Evolutionary conservation across 2,329 filamentous ascomycete species (phyloP), one percentile per base, ranked within the genome.

Genomic region (Aspergillus fumigatiaffinis): DNA sequence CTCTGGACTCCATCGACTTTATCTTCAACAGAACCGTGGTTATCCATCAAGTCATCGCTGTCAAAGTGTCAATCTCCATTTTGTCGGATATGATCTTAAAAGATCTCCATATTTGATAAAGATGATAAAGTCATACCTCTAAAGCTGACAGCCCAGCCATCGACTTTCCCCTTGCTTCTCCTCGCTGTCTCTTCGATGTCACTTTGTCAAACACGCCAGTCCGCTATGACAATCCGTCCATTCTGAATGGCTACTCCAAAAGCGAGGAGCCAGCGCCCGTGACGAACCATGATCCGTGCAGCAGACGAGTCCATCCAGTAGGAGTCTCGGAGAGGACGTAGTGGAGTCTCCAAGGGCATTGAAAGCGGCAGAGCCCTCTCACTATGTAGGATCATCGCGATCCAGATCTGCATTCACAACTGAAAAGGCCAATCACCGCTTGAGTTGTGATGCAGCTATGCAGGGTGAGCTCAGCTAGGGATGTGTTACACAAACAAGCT

Each of bases 221-320:
- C 42, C 21, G n/a, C 42, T 12, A 46, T 61, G 57, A 60, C 54
- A 57, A 57, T 55, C 50, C 26, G 44, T 55, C 52, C 57, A 51
- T 53, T 49, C 42, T 54, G 50, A 61, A 46, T 61, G 59, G 53
- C 56, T 52, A 23, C 42, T 48, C 26, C 29, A 6, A 55, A 52
- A 52, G 59, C 57, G 57, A 61, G 59, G 54, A 57, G 52, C 28
- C 29, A 53, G 28, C 38, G 51, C 55, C 56, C 58, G 54, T 54
- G 58, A 62, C 49, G 58, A 60, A 62, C 58, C 58, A 62, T 66
- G 63, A 64, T 64, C 63, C 63, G 62, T 63, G 63, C 55, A 61
- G 55, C 55, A 61, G 63, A 63, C 63, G 52, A 50, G 55, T 17
- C 46, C 35, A 47, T 38, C 62, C 63, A 63, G 53, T 58, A 47